phyloP scores from a whole-genome alignment of 306 rosid species.

The Fagus crenata region DNA sequence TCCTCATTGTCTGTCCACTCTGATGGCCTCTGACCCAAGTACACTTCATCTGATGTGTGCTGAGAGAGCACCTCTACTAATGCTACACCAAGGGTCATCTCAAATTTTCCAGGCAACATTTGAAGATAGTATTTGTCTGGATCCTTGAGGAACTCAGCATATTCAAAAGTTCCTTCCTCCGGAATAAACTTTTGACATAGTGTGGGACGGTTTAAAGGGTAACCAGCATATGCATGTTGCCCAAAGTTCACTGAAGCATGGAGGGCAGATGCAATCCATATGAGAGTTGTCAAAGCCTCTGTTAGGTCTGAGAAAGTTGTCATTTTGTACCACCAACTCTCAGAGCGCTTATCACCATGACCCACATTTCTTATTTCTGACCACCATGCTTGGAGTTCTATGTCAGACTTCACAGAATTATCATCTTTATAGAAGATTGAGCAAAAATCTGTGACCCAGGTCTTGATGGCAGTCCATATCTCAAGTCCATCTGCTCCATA shows the following conservation, averaged over 20 bases:
- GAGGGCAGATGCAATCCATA: constrained; percentile 70
- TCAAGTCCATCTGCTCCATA: constrained; percentile 76
- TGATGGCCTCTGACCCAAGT: constrained; percentile 49
- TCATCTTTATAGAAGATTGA: constrained; percentile 58
- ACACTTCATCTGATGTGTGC: constrained; percentile 53
- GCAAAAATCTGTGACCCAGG: constrained; percentile 64
- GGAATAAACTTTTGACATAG: constrained; percentile 57
- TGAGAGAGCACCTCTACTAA: constrained; percentile 50
- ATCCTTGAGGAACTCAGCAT: constrained; percentile 59
- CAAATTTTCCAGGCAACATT: constrained; percentile 57
- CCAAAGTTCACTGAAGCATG: constrained; percentile 68
- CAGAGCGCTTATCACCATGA: constrained; percentile 53
- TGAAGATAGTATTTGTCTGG: constrained; percentile 56
- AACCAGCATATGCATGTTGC: constrained; percentile 56
- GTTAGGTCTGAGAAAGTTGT: constrained; percentile 48
- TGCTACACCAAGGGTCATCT: constrained; percentile 52
- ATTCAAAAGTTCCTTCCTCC: constrained; percentile 60
- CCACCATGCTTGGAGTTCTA: constrained; percentile 78
- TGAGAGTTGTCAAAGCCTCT: constrained; percentile 58
- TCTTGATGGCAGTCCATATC: constrained; percentile 68
- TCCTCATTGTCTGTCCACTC: constrained; percentile 56
- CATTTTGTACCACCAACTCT: constrained; percentile 55
- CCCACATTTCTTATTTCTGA: constrained; percentile 56
- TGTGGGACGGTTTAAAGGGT: constrained; percentile 59
- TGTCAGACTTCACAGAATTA: constrained; percentile 43